These are phyloP conservation scores for Gnomoniopsis smithogilvyi DNA, from an alignment of 2,329 filamentous ascomycete genomes.

Conservation along the genomic window DNA sequence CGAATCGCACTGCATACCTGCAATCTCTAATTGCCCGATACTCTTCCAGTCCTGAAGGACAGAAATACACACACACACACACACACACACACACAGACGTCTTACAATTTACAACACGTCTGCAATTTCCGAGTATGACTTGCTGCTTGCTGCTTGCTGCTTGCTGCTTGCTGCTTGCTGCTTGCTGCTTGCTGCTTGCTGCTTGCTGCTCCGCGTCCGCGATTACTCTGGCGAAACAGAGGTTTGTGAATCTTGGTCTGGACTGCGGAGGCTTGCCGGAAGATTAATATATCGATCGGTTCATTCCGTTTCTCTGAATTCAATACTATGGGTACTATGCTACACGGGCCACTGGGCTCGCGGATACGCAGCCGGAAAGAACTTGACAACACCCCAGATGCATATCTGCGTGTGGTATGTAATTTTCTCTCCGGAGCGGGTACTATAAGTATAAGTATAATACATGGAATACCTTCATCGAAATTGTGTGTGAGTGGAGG, in stretches of 20 bases:
- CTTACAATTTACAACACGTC: background rate
- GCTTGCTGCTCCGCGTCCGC: background rate
- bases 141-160: too few relatives aligned
- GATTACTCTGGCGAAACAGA: background rate
- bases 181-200: too few relatives aligned
- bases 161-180: too few relatives aligned
- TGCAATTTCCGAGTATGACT: background rate
- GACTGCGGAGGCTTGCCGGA: background rate
- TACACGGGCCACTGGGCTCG: background rate
- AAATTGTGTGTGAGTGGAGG: too few relatives aligned
- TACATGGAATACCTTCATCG: too few relatives aligned
- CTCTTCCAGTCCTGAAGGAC: too few relatives aligned
- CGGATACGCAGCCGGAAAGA: background rate
- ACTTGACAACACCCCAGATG: too few relatives aligned
- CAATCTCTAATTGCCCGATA: too few relatives aligned
- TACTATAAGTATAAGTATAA: too few relatives aligned
- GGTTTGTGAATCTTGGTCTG: background rate
- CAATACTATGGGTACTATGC: background rate
- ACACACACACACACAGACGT: background rate
- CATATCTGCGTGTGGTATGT: too few relatives aligned
- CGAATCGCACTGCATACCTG: too few relatives aligned
- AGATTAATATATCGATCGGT: conserved; percentile 9
- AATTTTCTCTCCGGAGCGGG: too few relatives aligned
- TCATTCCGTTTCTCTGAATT: background rate
- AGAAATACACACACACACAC: background rate